phyloP scores from a whole-genome alignment of 352 stramenopile species.

The Pythium sp. region DNA sequence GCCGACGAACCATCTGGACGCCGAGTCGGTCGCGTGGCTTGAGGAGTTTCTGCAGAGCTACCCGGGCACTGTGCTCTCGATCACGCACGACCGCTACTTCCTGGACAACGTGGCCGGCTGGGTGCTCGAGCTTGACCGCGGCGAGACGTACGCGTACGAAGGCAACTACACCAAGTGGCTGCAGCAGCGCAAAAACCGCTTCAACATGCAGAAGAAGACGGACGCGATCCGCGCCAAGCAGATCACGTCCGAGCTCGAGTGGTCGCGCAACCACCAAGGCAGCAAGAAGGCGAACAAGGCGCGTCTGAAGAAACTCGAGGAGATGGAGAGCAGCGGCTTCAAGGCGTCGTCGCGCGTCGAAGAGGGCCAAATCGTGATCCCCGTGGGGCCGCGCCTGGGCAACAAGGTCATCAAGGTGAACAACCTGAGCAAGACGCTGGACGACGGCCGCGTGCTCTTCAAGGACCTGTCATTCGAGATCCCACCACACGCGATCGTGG shows the following conservation, averaged over 20 bases:
- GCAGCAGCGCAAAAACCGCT: conserved; percentile 91
- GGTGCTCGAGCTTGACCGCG: conserved; percentile 97
- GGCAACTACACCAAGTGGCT: conserved; percentile 98
- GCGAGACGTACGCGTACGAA: conserved; percentile 96
- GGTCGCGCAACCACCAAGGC: conserved; percentile 85
- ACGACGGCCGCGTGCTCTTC: conserved; percentile 89
- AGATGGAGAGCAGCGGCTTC: conserved; percentile 75
- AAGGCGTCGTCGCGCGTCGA: conserved; percentile 57
- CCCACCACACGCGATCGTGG: conserved; percentile 94
- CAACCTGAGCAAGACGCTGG: conserved; percentile 70
- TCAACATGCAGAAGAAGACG: conserved; percentile 94
- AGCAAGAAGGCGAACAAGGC: conserved; percentile 91
- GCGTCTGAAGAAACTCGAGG: conserved; percentile 91
- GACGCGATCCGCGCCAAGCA: conserved; percentile 90
- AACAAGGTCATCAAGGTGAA: conserved; percentile 90
- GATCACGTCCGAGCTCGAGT: conserved; percentile 92
- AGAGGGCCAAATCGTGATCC: conserved; percentile 91
- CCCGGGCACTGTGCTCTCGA: conserved; percentile 95
- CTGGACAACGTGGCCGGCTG: conserved; percentile 97
- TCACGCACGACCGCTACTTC: conserved; percentile 99
- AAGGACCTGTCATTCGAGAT: conserved; percentile 93
- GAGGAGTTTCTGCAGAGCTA: conserved; percentile 97
- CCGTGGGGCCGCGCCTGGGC: conserved; percentile 89
- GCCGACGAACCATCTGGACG: conserved; percentile 98
- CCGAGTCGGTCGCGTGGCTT: conserved; percentile 96